Conservation (phyloP, 306 rosid genomes). For the Mimosa bimucronata region DNA sequence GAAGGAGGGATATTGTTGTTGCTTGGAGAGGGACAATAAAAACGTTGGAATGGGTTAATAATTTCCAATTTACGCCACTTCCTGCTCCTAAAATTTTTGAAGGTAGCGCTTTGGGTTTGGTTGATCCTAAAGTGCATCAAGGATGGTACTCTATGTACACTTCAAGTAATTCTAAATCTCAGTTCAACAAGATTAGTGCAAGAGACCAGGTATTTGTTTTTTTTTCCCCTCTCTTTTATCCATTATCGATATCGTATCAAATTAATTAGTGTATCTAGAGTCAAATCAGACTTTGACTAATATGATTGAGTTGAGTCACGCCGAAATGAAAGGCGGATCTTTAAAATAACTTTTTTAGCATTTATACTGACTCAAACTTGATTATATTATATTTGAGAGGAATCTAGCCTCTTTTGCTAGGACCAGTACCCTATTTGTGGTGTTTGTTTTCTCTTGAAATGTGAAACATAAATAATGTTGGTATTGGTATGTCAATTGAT, state of each 20-base stretch:
- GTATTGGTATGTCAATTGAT: too few species aligned
- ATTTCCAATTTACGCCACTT: constrained; percentile 48
- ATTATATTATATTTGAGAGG: neutral
- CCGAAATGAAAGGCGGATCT: neutral
- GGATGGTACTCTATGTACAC: constrained; percentile 80
- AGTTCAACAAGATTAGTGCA: constrained; percentile 49
- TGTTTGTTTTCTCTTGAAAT: too few species aligned
- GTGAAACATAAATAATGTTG: too few species aligned
- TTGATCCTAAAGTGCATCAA: constrained; percentile 46
- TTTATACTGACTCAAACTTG: neutral
- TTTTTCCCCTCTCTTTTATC: neutral
- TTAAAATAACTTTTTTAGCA: neutral
- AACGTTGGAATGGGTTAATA: constrained; percentile 66
- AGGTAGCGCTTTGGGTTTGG: too few species aligned
- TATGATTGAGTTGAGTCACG: neutral
- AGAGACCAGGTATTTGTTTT: constrained; percentile 56
- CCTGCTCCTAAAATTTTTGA: constrained; percentile 55
- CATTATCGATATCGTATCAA: neutral
- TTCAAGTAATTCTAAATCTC: constrained; percentile 49
- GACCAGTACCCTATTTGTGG: neutral
- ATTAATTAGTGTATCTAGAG: neutral
- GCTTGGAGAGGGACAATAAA: constrained; percentile 37
- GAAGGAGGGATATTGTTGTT: constrained; percentile 80
- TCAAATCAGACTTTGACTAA: neutral
- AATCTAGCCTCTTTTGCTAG: neutral